A percentile compares a stretch with the other conserved stretches of the same genome.
Conservation (phyloP, 495 filamentous ascomycete genomes). For the Neurospora sublineolata region DNA sequence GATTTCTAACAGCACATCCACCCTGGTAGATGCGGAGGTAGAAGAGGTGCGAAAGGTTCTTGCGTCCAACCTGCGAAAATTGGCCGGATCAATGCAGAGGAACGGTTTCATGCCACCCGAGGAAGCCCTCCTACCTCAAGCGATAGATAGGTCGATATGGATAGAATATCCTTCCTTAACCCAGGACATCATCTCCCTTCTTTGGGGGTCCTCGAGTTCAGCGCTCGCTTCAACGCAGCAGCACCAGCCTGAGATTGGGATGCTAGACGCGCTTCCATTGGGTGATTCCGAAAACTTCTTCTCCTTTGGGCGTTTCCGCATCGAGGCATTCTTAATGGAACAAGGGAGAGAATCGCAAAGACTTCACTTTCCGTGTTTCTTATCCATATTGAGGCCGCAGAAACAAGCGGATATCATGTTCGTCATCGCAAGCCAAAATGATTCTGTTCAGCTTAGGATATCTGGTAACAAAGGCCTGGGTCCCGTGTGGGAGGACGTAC, state of each 20-base stretch:
- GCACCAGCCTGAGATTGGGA: constrained; percentile 27
- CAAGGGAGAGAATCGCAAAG: constrained; percentile 52
- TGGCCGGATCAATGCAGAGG: constrained; percentile 70
- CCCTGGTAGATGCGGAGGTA: constrained; percentile 26
- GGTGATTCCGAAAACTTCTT: constrained; percentile 59
- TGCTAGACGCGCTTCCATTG: constrained; percentile 59
- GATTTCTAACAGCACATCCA: constrained; percentile 23
- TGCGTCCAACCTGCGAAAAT: constrained; percentile 51
- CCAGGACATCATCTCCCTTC: constrained; percentile 51
- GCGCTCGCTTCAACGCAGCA: constrained; percentile 27
- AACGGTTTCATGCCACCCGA: constrained; percentile 62
- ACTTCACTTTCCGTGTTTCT: constrained; percentile 54
- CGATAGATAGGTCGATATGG: constrained; percentile 65
- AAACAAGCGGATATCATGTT: constrained; percentile 54
- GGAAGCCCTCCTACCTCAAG: constrained; percentile 50
- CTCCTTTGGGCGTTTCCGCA: constrained; percentile 62
- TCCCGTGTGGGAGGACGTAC: constrained; percentile 65
- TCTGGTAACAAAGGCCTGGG: constrained; percentile 55
- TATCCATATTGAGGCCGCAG: constrained; percentile 62
- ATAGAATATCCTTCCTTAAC: constrained; percentile 58
- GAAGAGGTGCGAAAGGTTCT: constrained; percentile 44
- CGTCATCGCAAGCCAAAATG: constrained; percentile 63
- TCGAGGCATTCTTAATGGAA: constrained; percentile 56
- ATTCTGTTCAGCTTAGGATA: constrained; percentile 61
- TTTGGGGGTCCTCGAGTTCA: constrained; percentile 49